Percentiles rank a stretch among this genome's conserved stretches.
These are phyloP conservation scores for Aspergillus viridinutans DNA, from an alignment of 2,329 filamentous ascomycete species.

Conservation along the genomic window DNA sequence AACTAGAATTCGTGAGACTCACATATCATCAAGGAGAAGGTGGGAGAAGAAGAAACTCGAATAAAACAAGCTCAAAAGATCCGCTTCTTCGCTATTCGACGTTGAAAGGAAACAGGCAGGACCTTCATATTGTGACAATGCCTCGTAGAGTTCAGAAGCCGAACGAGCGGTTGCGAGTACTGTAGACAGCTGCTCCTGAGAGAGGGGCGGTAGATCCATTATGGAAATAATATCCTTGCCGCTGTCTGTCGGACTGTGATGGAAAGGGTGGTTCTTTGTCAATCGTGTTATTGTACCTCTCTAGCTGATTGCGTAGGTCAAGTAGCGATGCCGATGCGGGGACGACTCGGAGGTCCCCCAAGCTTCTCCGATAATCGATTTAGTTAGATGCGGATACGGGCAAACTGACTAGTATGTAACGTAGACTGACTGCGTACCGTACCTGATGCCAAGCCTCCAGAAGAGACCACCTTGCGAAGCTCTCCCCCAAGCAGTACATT, in stretches of 20 bases:
- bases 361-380: constrained; percentile 2
- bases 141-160: constrained; percentile 32
- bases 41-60: constrained; percentile 38
- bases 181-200: constrained; percentile 26
- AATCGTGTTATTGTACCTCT: not conserved
- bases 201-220: constrained; percentile 31
- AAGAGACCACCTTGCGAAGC: constrained; percentile 43
- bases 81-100: constrained; percentile 16
- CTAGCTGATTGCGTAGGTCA: not conserved
- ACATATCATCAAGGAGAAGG: constrained; percentile 39
- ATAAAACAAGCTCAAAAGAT: constrained; percentile 36
- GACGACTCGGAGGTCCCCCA: constrained; percentile 29
- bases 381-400: not conserved
- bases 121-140: constrained; percentile 33
- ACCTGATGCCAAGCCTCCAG: constrained; percentile 34
- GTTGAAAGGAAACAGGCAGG: constrained; percentile 29
- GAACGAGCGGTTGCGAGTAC: constrained; percentile 26
- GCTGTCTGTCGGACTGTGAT: not conserved
- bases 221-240: not conserved
- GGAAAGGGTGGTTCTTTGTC: not conserved
- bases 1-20: constrained; percentile 9
- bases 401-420: not conserved
- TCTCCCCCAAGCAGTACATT: constrained; percentile 20
- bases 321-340: constrained; percentile 21
- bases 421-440: constrained; percentile 3